A percentile compares a stretch with the other conserved stretches of the same genome.
phyloP scores from a whole-genome alignment of 805 yeast genomes.

The Nakazawaea molendinolei region DNA sequence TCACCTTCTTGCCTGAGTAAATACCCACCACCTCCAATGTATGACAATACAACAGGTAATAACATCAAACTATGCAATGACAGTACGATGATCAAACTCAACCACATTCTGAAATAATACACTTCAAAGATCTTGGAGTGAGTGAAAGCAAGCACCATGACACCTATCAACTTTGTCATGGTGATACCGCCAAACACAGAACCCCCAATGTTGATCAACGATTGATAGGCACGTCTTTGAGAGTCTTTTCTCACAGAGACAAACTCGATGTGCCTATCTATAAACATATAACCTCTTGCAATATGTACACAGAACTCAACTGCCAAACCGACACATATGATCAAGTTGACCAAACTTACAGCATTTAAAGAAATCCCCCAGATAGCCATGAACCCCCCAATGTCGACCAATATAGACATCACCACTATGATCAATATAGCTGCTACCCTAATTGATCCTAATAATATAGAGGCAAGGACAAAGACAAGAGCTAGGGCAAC shows the following conservation, averaged over 20 bases:
- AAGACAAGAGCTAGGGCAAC: conserved; percentile 47
- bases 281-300: conserved; percentile 60
- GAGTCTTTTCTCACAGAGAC: conserved; percentile 3
- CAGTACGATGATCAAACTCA: conserved; percentile 68
- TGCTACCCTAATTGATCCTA: conserved; percentile 66
- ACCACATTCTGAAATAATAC: conserved; percentile 94
- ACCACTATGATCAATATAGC: conserved; percentile 52
- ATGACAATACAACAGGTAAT: conserved; percentile 66
- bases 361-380: conserved; percentile 81
- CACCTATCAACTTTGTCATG: conserved; percentile 83
- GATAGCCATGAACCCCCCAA: conserved; percentile 74
- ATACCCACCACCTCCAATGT: conserved; percentile 56
- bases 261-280: conserved; percentile 9
- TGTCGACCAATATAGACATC: conserved; percentile 55
- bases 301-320: conserved; percentile 92
- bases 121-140: conserved; percentile 82
- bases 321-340: conserved; percentile 89
- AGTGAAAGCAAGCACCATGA: conserved; percentile 79
- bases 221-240: conserved; percentile 38
- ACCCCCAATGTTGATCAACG: conserved; percentile 78
- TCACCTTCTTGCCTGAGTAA: conserved; percentile 16
- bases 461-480: conserved; percentile 42
- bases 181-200: conserved; percentile 90
- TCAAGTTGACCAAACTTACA: conserved; percentile 77
- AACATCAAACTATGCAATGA: conserved; percentile 73